Evolutionary conservation across 169 alveolate species (phyloP).

Genomic region (Condylostoma magnum): DNA sequence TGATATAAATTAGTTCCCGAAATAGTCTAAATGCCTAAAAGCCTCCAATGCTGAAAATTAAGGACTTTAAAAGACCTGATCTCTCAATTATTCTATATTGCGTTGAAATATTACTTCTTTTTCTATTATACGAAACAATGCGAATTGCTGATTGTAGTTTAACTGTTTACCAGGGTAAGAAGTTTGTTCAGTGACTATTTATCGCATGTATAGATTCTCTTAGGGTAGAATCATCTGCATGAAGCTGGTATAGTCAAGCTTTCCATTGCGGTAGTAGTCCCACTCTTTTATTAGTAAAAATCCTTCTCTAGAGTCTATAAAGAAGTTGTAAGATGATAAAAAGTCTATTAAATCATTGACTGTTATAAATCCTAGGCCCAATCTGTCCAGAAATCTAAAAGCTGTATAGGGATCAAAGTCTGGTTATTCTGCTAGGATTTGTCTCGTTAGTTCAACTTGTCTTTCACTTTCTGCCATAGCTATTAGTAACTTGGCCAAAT

Average conservation of each 20-base stretch:
- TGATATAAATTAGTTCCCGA: no score
- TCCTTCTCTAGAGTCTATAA: background rate
- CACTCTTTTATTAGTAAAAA: conserved; percentile 33
- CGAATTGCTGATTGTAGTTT: no score
- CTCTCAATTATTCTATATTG: background rate
- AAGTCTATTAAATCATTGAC: background rate
- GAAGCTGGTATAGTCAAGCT: no score
- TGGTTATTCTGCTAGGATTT: background rate
- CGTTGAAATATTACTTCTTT: background rate
- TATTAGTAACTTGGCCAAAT: conserved; percentile 18
- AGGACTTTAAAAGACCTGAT: no score
- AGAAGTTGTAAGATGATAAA: background rate
- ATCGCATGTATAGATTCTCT: no score
- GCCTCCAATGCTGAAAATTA: no score
- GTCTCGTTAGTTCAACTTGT: background rate
- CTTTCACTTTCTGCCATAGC: conserved; percentile 22
- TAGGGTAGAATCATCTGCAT: no score
- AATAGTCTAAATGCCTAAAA: no score
- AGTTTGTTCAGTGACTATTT: no score
- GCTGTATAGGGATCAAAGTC: conserved; percentile 2
- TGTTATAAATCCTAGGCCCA: background rate
- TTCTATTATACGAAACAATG: no score
- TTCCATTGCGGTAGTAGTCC: conserved; percentile 55
- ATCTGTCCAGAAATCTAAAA: conserved; percentile 7
- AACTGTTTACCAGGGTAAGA: no score